Percentiles rank a stretch among this genome's conserved stretches.
phyloP scores from a whole-genome alignment of 2,329 filamentous ascomycete genomes.

The Penicillium polonicum region DNA sequence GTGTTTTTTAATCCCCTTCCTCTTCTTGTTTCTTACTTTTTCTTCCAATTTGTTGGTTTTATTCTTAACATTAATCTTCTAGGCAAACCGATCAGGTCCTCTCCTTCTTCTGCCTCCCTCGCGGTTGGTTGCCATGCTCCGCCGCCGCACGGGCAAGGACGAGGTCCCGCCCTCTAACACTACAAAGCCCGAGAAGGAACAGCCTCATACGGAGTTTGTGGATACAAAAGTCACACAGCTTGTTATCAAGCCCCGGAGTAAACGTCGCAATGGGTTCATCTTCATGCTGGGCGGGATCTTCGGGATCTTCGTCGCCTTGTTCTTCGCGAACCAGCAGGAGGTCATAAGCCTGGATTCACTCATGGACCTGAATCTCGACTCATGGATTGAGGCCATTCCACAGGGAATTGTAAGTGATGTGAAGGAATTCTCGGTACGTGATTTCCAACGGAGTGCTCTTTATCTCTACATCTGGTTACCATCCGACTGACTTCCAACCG shows the following conservation, averaged over 20 bases:
- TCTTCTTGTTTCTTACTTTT: slow-evolving; percentile 7
- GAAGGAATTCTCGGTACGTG: slow-evolving; percentile 72
- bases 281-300: slow-evolving; percentile 88
- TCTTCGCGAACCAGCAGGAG: slow-evolving; percentile 87
- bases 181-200: slow-evolving; percentile 19
- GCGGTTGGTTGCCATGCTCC: slow-evolving; percentile 35
- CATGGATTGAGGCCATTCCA: slow-evolving; percentile 81
- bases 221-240: slow-evolving; percentile 29
- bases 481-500: slow-evolving; percentile 11
- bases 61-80: neutral
- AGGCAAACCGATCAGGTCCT: slow-evolving; percentile 7
- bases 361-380: slow-evolving; percentile 74
- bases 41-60: neutral
- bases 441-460: slow-evolving; percentile 2
- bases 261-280: slow-evolving; percentile 75
- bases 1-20: slow-evolving; percentile 5
- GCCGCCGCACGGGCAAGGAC: slow-evolving; percentile 44
- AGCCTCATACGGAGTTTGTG: slow-evolving; percentile 20
- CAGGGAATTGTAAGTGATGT: slow-evolving; percentile 83
- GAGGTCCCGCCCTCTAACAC: slow-evolving; percentile 25
- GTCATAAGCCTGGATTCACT: slow-evolving; percentile 79
- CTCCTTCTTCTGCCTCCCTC: slow-evolving; percentile 8
- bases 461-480: slow-evolving; percentile 1
- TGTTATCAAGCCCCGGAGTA: slow-evolving; percentile 51
- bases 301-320: slow-evolving; percentile 81